phyloP scores from a whole-genome alignment of 83 land plant genomes.

The Picea abies region DNA sequence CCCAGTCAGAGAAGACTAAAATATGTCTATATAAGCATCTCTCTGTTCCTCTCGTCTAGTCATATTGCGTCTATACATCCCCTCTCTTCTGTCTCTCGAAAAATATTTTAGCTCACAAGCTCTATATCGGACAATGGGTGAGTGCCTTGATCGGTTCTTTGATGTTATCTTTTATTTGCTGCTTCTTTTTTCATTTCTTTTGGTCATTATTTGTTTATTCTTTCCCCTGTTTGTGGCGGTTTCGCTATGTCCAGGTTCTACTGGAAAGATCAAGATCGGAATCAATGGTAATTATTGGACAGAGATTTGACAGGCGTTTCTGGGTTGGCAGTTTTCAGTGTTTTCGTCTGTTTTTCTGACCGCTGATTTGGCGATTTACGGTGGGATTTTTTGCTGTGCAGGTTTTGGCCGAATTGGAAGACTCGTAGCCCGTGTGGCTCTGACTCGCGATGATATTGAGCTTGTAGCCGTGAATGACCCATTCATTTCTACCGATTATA shows the following conservation, averaged over 20 bases:
- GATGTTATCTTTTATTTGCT: neutral
- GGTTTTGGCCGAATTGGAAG: conserved; percentile 57
- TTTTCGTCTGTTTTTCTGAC: neutral
- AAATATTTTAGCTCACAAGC: neutral
- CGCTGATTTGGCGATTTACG: neutral
- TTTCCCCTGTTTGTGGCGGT: neutral
- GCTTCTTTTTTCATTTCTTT: neutral
- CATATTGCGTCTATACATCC: neutral
- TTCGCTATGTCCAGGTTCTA: neutral
- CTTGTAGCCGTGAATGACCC: too few species aligned
- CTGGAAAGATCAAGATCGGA: conserved; percentile 35
- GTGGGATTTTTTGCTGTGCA: neutral
- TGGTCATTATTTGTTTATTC: neutral
- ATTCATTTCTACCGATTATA: too few species aligned
- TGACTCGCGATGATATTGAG: too few species aligned
- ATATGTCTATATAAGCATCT: neutral
- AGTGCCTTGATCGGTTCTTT: neutral
- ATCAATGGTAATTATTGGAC: conserved; percentile 22
- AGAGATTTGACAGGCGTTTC: neutral
- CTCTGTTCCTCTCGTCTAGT: neutral
- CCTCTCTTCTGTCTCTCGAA: neutral
- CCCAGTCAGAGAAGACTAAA: too few species aligned
- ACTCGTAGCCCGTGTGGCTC: conserved; percentile 15
- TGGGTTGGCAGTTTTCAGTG: neutral
- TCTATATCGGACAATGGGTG: neutral